Base-by-base conservation (phyloP, 768 basidiomycete genomes). In the Kwoniella heveanensis region DNA sequence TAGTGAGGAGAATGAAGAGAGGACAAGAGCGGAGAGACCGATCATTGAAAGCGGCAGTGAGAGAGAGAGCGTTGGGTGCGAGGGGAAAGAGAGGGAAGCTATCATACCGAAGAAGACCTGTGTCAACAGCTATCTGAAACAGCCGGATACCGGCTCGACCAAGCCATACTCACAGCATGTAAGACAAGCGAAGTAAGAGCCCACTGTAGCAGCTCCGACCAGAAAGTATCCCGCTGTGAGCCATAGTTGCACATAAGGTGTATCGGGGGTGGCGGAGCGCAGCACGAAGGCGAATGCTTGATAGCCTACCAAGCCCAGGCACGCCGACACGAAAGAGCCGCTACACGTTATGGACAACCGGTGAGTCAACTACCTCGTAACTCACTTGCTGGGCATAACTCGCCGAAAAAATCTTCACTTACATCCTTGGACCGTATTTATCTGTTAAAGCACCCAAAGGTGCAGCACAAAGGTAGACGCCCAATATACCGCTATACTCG, bases 401-500 rank as follows among this genome's bases (percentile, higher is more conserved):
- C n/a, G n/a, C n/a, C n/a, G n/a, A n/a, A n/a, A n/a, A n/a, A n/a
- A n/a, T n/a, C n/a, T n/a, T 36, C 32, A 64, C 78, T 65, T 26
- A 79, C 78, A 68, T 48, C 67, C 79, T 72, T n/a, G 76, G 74
- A 27, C 79, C 79, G 57, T 73, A 69, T 15, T 68, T 64, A 67
- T 80, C 79, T 15, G 67, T 73, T n/a, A 78, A 26, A 9, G 74
- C 59, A 5, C 79, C 79, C 13, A 80, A 49, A 6, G 79, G 79
- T 7, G 77, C 79, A n/a, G 79, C 79, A 62, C 73, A 66, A 5
- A 80, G 57, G 59, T 80, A 80, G 12, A 78, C 77, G 1, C 79
- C 79, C 15, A 77, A 64, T 21, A 77, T 73, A 12, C 79, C 79
- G 5, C 74, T 76, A 30, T n/a, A 25, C 2, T 7, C 29, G 21